A percentile compares a stretch with the other conserved stretches of the same genome.
Conservation (phyloP, 345 rosid species). For the Gossypium sturtianum region DNA sequence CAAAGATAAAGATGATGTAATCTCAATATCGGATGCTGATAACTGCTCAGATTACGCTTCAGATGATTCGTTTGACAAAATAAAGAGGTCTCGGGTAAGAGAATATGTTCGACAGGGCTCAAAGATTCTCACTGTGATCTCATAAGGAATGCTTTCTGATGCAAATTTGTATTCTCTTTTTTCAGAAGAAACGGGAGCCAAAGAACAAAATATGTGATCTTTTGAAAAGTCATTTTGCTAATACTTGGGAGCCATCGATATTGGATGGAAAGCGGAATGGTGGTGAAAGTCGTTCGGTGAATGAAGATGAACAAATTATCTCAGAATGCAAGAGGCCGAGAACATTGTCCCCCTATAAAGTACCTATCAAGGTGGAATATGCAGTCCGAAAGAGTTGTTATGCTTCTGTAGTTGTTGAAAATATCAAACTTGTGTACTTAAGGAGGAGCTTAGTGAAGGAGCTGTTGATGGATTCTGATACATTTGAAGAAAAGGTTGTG, state of each 20-base stretch:
- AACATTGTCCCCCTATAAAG: conserved; percentile 1
- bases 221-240: conserved; percentile 31
- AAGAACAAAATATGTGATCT: conserved; percentile 26
- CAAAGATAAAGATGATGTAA: not conserved
- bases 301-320: conserved; percentile 9
- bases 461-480: conserved; percentile 27
- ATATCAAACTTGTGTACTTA: conserved; percentile 48
- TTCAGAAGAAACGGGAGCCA: conserved; percentile 32
- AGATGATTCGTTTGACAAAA: not conserved
- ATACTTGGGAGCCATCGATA: conserved; percentile 18
- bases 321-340: conserved; percentile 29
- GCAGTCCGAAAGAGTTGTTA: conserved; percentile 27
- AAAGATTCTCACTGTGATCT: not conserved
- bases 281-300: conserved; percentile 14
- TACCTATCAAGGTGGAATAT: conserved; percentile 12
- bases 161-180: conserved; percentile 35
- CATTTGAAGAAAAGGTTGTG: conserved; percentile 35
- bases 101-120: not conserved
- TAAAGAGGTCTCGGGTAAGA: not conserved
- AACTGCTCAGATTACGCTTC: not conserved
- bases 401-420: conserved; percentile 39
- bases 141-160: conserved; percentile 31
- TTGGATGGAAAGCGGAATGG: conserved; percentile 11
- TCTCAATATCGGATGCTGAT: not conserved
- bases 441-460: conserved; percentile 42